These are phyloP conservation scores for Plenodomus biglobosus DNA, from an alignment of 2,329 filamentous ascomycete species.

Conservation along the genomic window DNA sequence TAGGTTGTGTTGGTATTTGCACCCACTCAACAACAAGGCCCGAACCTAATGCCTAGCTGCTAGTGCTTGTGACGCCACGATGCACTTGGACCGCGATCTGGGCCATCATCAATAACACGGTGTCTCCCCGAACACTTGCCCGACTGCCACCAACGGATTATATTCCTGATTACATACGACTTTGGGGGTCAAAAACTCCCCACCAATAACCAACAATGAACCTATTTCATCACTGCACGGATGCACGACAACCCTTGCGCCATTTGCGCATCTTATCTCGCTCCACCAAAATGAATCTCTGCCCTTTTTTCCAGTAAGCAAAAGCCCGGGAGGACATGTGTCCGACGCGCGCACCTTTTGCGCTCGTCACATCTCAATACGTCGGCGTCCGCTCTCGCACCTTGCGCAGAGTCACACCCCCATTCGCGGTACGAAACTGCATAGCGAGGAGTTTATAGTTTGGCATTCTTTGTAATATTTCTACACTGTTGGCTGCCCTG, in stretches of 20 bases:
- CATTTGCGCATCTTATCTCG: neutral
- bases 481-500: neutral
- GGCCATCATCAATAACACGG: constrained; percentile 11
- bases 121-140: neutral
- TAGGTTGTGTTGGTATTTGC: constrained; percentile 9
- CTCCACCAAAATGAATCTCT: neutral
- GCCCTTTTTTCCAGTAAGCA: neutral
- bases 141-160: neutral
- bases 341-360: constrained; percentile 1
- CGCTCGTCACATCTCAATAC: constrained; percentile 1
- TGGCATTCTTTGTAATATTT: neutral
- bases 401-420: neutral
- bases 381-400: constrained; percentile 3
- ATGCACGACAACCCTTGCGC: neutral
- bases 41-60: constrained; percentile 20
- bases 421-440: constrained; percentile 26
- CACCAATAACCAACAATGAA: neutral
- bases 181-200: neutral
- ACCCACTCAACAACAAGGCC: constrained; percentile 10
- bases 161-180: neutral
- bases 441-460: constrained; percentile 38
- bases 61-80: constrained; percentile 20
- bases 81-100: constrained; percentile 7
- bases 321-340: neutral
- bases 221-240: neutral